Conservation (phyloP, 495 filamentous ascomycete species). For the Pseudomonodictys pantanalensis region DNA sequence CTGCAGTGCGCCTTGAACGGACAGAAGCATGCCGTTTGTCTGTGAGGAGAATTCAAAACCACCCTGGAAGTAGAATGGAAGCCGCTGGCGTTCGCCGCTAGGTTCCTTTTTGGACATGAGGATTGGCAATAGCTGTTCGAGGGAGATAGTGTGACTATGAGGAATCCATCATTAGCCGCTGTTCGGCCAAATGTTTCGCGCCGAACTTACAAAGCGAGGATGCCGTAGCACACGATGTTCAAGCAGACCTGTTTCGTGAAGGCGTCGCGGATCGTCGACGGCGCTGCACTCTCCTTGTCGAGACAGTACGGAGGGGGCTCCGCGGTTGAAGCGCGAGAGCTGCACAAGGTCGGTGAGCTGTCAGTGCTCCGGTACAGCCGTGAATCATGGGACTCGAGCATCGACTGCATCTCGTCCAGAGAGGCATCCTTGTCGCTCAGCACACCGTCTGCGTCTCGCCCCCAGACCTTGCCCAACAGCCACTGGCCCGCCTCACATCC, state of each 20-base stretch:
- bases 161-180: too few species aligned
- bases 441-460: slow-evolving; percentile 12
- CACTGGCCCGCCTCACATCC: slow-evolving; percentile 75
- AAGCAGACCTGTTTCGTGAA: slow-evolving; percentile 81
- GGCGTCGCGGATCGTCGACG: slow-evolving; percentile 45
- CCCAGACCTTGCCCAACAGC: slow-evolving; percentile 55
- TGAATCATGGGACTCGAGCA: slow-evolving; percentile 55
- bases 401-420: slow-evolving; percentile 43
- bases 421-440: slow-evolving; percentile 38
- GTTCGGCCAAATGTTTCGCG: slow-evolving; percentile 6
- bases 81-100: slow-evolving; percentile 49
- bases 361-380: slow-evolving; percentile 66
- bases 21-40: slow-evolving; percentile 80
- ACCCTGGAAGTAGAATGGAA: slow-evolving; percentile 85
- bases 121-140: slow-evolving; percentile 89
- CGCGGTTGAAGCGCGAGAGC: slow-evolving; percentile 31
- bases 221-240: slow-evolving; percentile 84
- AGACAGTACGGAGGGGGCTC: slow-evolving; percentile 36
- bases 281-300: slow-evolving; percentile 3
- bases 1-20: slow-evolving; percentile 85
- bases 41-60: slow-evolving; percentile 80
- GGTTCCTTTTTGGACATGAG: slow-evolving; percentile 76
- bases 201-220: slow-evolving; percentile 85
- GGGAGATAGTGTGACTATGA: slow-evolving; percentile 80
- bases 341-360: slow-evolving; percentile 43